Base-by-base conservation (phyloP, 257 asterid genomes). In the Avicennia marina region DNA sequence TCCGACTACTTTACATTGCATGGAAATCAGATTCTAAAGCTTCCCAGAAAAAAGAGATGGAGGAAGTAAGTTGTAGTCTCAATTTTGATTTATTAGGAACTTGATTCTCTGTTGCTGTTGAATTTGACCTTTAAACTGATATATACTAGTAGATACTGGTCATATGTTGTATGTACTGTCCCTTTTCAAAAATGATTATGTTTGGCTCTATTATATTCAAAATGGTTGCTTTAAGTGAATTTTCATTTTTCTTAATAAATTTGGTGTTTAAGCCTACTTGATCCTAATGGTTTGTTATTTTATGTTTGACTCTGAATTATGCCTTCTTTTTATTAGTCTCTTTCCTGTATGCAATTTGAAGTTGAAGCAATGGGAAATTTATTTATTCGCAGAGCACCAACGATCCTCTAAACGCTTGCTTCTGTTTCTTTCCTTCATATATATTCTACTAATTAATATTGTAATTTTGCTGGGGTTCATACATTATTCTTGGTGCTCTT, bases 21-120 rank as follows among this genome's bases (percentile, higher is more conserved):
- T 91, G 96, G 95, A 87, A 81, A 70, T 79, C 98, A 49, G 94
- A 83, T 67, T 48, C 98, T 20, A 87, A 87, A 78, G 82, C 81
- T 65, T 91, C 98, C 9, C 96, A 87, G 72, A 85, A 91, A 48
- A 91, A 81, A 67, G 98, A 91, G 66, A 85, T 91, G 19, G 96
- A 91, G 75, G 98, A 85, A 70, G 96, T 90, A 81, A 34, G 86
- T 71, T 53, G 13, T 52, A 5, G 8, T 45, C 38, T 51, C 1
- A 33, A 43, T 39, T 4, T 29, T 29, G 8, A 29, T 29, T 29
- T 29, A 29, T n/a, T n/a, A n/a, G n/a, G n/a, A n/a, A n/a, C n/a
- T 42, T n/a, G 15, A 7, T 2, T 17, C 15, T n/a, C n/a, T n/a
- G n/a, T n/a, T n/a, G n/a, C n/a, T n/a, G n/a, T 15, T 22, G 12